These are phyloP conservation scores for Penicillium fuscoglaucum DNA, from an alignment of 2,329 filamentous ascomycete genomes.

Conservation along the genomic window DNA sequence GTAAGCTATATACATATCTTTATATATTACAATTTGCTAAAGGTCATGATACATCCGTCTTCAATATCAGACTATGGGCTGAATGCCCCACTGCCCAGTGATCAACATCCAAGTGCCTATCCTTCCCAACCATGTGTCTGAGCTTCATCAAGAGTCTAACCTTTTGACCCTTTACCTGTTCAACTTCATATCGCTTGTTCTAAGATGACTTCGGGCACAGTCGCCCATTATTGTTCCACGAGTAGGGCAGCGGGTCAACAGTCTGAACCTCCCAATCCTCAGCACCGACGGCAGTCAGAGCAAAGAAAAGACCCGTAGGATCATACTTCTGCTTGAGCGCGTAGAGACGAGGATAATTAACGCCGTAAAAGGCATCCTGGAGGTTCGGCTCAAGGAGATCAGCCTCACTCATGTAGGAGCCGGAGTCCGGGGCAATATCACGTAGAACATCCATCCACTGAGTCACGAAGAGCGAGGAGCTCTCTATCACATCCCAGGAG, in stretches of 20 bases:
- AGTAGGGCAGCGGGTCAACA: constrained; percentile 18
- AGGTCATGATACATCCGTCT: neutral
- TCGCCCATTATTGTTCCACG: constrained; percentile 26
- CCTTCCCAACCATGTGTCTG: no score
- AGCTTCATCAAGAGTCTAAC: no score
- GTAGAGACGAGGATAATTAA: constrained; percentile 30
- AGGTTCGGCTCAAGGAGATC: constrained; percentile 43
- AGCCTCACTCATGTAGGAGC: constrained; percentile 42
- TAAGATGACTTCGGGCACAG: constrained; percentile 16
- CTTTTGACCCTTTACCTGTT: no score
- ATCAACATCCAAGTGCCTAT: neutral
- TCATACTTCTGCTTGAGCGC: constrained; percentile 35
- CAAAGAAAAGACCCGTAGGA: constrained; percentile 33
- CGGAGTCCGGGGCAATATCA: constrained; percentile 23
- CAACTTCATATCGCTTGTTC: neutral
- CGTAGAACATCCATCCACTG: constrained; percentile 24
- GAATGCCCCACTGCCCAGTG: neutral
- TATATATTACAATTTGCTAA: no score
- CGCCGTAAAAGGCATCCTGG: constrained; percentile 44
- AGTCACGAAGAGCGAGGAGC: constrained; percentile 18
- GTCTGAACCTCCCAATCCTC: constrained; percentile 27
- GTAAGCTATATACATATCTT: no score
- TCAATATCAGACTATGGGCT: neutral
- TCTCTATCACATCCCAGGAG: constrained; percentile 16
- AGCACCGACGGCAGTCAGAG: constrained; percentile 24